Evolutionary conservation across 306 rosid species (phyloP).

Genomic region (Alnus glutinosa): DNA sequence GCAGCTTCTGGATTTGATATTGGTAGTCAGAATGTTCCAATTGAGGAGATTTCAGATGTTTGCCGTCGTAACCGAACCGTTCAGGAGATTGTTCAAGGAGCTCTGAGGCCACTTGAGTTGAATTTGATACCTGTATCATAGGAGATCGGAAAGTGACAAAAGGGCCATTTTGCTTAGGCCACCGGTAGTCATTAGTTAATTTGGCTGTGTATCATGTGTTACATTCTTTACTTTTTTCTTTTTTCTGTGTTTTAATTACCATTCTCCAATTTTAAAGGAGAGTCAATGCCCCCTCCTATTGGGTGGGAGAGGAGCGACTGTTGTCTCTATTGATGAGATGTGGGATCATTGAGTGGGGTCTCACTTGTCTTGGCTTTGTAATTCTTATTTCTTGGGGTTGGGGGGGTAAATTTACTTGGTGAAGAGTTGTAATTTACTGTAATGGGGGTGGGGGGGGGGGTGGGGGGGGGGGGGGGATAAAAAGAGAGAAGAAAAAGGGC

Average conservation of each 20-base stretch:
- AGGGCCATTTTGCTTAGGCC: slow-evolving; percentile 83
- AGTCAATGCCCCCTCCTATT: slow-evolving; percentile 54
- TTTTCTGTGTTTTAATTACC: slow-evolving; percentile 35
- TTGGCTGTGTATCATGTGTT: slow-evolving; percentile 48
- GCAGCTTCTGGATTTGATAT: slow-evolving; percentile 75
- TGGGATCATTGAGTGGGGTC: slow-evolving; percentile 69
- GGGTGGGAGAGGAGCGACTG: slow-evolving; percentile 63
- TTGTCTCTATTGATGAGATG: slow-evolving; percentile 45
- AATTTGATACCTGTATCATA: slow-evolving; percentile 63
- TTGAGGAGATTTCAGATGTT: slow-evolving; percentile 89
- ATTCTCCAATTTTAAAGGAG: slow-evolving; percentile 97
- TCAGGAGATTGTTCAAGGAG: slow-evolving; percentile 97
- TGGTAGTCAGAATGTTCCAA: slow-evolving; percentile 52
- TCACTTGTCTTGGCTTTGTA: slow-evolving; percentile 47
- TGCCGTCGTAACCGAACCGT: slow-evolving; percentile 93
- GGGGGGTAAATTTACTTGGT: slow-evolving; percentile 51
- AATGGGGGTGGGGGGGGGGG: neutral
- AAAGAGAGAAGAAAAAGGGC: slow-evolving; percentile 20
- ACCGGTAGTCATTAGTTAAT: slow-evolving; percentile 42
- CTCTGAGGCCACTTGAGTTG: slow-evolving; percentile 92
- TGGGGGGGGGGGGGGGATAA: neutral
- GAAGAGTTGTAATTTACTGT: slow-evolving; percentile 77
- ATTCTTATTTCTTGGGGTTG: slow-evolving; percentile 27
- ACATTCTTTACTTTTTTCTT: slow-evolving; percentile 21
- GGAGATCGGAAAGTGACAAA: slow-evolving; percentile 36